Percentiles rank a stretch among this genome's conserved stretches.
phyloP scores from a whole-genome alignment of 164 flowering plant species.

The Euptelea pleiosperma region DNA sequence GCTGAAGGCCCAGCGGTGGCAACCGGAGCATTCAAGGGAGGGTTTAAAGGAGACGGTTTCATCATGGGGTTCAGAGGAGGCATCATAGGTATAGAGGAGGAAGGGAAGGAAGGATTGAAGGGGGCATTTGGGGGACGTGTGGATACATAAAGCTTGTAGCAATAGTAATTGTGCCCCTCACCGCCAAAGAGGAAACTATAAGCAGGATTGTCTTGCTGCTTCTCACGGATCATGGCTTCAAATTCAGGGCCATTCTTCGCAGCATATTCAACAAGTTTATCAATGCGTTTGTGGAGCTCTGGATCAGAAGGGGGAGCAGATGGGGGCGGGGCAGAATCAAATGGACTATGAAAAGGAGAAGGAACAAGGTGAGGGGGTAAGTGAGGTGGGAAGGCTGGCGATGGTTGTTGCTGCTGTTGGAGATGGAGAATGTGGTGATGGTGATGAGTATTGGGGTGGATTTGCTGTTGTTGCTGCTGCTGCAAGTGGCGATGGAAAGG shows the following conservation, averaged over 20 bases:
- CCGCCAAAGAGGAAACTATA: constrained; percentile 91
- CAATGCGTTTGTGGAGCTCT: constrained; percentile 88
- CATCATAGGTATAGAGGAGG: constrained; percentile 51
- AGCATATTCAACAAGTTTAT: constrained; percentile 85
- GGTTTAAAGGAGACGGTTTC: constrained; percentile 34
- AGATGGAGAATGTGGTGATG: constrained; percentile 58
- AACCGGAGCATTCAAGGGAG: constrained; percentile 29
- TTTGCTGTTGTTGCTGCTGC: constrained; percentile 46
- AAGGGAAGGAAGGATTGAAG: constrained; percentile 56
- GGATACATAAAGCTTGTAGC: constrained; percentile 73
- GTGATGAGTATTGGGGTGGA: constrained; percentile 49
- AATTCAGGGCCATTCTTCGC: constrained; percentile 94
- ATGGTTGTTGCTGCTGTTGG: constrained; percentile 65
- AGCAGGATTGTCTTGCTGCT: constrained; percentile 86
- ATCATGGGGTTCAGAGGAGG: constrained; percentile 65
- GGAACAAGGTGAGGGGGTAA: constrained; percentile 59
- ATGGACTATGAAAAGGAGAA: constrained; percentile 51
- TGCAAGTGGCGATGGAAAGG: constrained; percentile 67
- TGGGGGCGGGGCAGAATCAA: constrained; percentile 67
- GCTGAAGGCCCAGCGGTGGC: constrained; percentile 31
- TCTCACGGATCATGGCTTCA: constrained; percentile 94
- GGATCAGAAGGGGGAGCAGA: constrained; percentile 86
- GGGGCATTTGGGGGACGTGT: constrained; percentile 58
- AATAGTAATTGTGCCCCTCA: constrained; percentile 86
- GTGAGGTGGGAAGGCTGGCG: constrained; percentile 59